These are phyloP conservation scores for Mycena galericulata DNA, from an alignment of 768 basidiomycete genomes.

Conservation along the genomic window DNA sequence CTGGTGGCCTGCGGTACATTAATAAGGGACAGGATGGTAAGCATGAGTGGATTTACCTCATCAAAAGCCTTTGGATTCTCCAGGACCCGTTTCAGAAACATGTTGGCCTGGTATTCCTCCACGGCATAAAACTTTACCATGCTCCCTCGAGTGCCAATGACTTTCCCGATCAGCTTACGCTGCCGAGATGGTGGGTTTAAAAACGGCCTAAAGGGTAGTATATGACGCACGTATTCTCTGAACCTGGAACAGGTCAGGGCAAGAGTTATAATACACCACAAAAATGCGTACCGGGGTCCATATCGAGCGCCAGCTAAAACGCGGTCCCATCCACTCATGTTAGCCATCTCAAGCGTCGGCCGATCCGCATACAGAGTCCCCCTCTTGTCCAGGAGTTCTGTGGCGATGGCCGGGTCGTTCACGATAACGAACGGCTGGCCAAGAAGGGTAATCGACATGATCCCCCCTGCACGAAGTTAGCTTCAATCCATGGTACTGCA, in stretches of 20 bases:
- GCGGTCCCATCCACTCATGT: slow-evolving; percentile 32
- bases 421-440: slow-evolving; percentile 37
- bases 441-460: slow-evolving; percentile 34
- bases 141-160: slow-evolving; percentile 52
- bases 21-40: slow-evolving; percentile 44
- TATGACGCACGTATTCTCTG: slow-evolving; percentile 31
- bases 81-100: slow-evolving; percentile 54
- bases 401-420: slow-evolving; percentile 32
- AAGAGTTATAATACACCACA: too few relatives aligned
- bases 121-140: slow-evolving; percentile 53
- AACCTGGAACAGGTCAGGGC: background rate
- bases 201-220: too few relatives aligned
- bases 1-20: slow-evolving; percentile 34
- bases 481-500: background rate
- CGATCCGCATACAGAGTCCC: slow-evolving; percentile 56
- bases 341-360: slow-evolving; percentile 54
- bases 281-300: slow-evolving; percentile 4
- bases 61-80: slow-evolving; percentile 43
- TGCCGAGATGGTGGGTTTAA: too few relatives aligned
- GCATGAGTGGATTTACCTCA: slow-evolving; percentile 18
- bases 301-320: slow-evolving; percentile 22
- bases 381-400: slow-evolving; percentile 54
- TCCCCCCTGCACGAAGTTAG: slow-evolving; percentile 15
- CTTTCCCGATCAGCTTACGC: slow-evolving; percentile 56
- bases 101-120: slow-evolving; percentile 53